phyloP scores from a whole-genome alignment of 164 flowering plant genomes.

The Umbilicus rupestris region DNA sequence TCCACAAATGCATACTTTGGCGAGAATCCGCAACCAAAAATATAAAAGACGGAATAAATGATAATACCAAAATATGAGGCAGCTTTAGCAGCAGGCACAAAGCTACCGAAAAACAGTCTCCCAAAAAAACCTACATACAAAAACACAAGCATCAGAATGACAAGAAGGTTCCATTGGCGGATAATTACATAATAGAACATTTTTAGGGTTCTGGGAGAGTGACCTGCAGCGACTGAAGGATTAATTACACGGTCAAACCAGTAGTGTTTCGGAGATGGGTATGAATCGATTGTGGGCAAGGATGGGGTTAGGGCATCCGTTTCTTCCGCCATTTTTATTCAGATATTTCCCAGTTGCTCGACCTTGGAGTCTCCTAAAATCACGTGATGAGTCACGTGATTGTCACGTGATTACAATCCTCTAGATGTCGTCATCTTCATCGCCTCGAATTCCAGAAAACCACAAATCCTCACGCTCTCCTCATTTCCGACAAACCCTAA shows the following conservation, averaged over 20 bases:
- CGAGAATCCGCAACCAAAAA: too few species aligned
- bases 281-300: neutral
- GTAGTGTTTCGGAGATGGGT: constrained; percentile 4
- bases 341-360: neutral
- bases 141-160: neutral
- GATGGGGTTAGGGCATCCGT: neutral
- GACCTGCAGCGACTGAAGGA: neutral
- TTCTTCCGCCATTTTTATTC: neutral
- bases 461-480: neutral
- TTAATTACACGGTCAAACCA: constrained; percentile 3
- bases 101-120: constrained; percentile 4
- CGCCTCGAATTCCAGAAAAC: too few species aligned
- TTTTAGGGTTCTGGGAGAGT: neutral
- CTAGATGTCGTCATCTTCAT: too few species aligned
- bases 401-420: too few species aligned
- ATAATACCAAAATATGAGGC: constrained; percentile 4
- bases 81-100: constrained; percentile 1
- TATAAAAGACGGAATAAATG: neutral
- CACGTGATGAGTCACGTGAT: too few species aligned
- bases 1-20: too few species aligned
- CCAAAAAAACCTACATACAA: neutral
- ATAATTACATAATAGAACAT: neutral
- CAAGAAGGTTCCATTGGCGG: neutral
- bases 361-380: too few species aligned
- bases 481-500: neutral